Percentiles rank a stretch among this genome's conserved stretches.
Evolutionary conservation across 306 rosid species (phyloP).

Genomic region (Myrica gale): DNA sequence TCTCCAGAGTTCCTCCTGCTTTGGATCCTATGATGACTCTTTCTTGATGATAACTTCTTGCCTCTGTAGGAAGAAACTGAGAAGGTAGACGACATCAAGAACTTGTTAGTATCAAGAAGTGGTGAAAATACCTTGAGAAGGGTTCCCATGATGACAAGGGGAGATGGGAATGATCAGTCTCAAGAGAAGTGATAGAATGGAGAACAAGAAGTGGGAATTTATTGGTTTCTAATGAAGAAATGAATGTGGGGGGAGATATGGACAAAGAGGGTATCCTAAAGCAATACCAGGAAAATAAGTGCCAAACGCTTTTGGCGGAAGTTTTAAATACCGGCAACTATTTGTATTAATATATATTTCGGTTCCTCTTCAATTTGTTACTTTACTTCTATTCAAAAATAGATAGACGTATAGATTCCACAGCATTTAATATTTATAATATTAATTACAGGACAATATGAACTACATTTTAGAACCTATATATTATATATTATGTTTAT

Average conservation of each 20-base stretch:
- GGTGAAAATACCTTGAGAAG: conserved; percentile 31
- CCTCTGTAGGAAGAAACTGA: conserved; percentile 26
- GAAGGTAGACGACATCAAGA: conserved; percentile 25
- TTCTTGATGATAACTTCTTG: conserved; percentile 32
- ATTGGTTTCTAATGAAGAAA: not conserved
- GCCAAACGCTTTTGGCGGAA: not conserved
- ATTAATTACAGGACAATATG: too few relatives aligned
- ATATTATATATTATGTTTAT: too few relatives aligned
- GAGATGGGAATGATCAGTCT: conserved; percentile 17
- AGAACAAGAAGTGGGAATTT: not conserved
- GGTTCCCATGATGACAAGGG: conserved; percentile 37
- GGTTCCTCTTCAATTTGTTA: not conserved
- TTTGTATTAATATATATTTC: not conserved
- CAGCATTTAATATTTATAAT: too few relatives aligned
- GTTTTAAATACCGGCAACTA: not conserved
- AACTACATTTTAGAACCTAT: too few relatives aligned
- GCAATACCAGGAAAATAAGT: not conserved
- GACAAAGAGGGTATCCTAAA: conserved; percentile 43
- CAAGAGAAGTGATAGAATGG: not conserved
- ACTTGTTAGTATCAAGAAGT: conserved; percentile 29
- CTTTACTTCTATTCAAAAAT: not conserved
- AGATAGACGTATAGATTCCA: not conserved
- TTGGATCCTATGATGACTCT: conserved; percentile 15
- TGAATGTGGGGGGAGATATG: conserved; percentile 23
- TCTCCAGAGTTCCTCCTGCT: conserved; percentile 49